A percentile compares a stretch with the other conserved stretches of the same genome.
These are phyloP conservation scores for Lupinus albus DNA, from an alignment of 306 rosid genomes.

Conservation along the genomic window DNA sequence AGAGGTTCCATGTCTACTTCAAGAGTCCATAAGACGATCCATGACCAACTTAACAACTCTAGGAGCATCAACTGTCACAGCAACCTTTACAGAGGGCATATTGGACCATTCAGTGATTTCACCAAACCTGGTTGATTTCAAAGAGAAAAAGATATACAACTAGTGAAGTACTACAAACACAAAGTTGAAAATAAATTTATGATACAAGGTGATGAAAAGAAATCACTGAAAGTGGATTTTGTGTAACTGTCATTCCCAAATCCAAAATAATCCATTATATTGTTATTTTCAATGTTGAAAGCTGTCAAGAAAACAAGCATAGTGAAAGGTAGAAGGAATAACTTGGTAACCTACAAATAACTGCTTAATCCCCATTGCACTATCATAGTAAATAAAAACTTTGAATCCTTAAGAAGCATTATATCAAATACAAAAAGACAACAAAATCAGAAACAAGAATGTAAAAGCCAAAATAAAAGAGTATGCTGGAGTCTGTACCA, in stretches of 20 bases:
- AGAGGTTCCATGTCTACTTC: constrained; percentile 30
- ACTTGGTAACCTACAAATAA: not conserved
- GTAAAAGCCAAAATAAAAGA: not conserved
- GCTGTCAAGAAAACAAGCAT: not conserved
- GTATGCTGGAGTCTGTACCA: not conserved
- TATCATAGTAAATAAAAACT: not conserved
- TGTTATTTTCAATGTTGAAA: not conserved
- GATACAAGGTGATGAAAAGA: not conserved
- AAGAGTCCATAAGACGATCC: constrained; percentile 72
- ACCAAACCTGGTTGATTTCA: constrained; percentile 64
- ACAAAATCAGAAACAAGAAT: not conserved
- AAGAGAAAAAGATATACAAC: constrained; percentile 11
- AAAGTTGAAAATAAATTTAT: not conserved
- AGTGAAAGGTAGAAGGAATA: not conserved
- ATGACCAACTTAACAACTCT: constrained; percentile 61
- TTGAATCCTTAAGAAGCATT: not conserved
- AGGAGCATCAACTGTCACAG: constrained; percentile 89
- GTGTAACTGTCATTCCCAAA: constrained; percentile 11
- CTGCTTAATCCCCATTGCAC: too few relatives aligned
- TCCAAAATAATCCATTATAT: constrained; percentile 13
- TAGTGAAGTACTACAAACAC: constrained; percentile 6
- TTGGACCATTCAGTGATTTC: constrained; percentile 86
- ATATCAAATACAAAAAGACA: not conserved
- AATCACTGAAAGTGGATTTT: not conserved
- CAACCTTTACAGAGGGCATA: constrained; percentile 82